phyloP scores from a whole-genome alignment of 352 stramenopile genomes.

The Globisporangium abappressorium region DNA sequence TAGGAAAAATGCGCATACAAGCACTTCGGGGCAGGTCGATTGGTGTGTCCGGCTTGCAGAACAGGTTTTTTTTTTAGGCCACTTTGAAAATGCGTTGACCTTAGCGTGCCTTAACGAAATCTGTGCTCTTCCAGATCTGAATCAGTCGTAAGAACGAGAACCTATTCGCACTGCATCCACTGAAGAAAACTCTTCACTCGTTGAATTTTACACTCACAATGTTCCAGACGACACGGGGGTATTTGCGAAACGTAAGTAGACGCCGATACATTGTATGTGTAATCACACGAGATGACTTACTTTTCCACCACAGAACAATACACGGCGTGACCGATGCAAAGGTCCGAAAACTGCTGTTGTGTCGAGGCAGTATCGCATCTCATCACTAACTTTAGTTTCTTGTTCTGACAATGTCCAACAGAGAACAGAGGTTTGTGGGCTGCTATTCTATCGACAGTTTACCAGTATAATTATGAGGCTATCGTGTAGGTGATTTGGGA shows the following conservation, averaged over 20 bases:
- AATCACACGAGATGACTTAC: not conserved
- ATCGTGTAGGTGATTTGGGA: slow-evolving; percentile 76
- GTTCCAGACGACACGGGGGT: slow-evolving; percentile 31
- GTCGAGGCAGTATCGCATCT: not conserved
- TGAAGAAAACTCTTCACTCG: not conserved
- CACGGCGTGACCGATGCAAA: slow-evolving; percentile 60
- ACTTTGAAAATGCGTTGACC: not conserved
- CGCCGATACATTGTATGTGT: not conserved
- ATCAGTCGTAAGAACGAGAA: slow-evolving; percentile 36
- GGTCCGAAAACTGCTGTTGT: slow-evolving; percentile 21
- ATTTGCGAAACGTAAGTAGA: slow-evolving; percentile 68
- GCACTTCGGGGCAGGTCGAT: slow-evolving; percentile 59
- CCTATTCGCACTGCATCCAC: not conserved
- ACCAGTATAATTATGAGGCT: not conserved
- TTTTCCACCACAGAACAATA: slow-evolving; percentile 44
- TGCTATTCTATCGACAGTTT: not conserved
- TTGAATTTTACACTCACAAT: not conserved
- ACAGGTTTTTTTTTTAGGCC: slow-evolving; percentile 27
- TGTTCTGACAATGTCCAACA: not conserved
- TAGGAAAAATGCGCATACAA: slow-evolving; percentile 88
- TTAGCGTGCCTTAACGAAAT: not conserved
- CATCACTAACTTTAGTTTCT: too few species aligned
- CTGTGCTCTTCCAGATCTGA: slow-evolving; percentile 34
- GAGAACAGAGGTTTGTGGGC: slow-evolving; percentile 6
- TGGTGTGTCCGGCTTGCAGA: slow-evolving; percentile 61